Percentiles rank a stretch among this genome's conserved stretches.
These are phyloP conservation scores for Globisporangium nagaii DNA, from an alignment of 352 stramenopile species.

Conservation along the genomic window DNA sequence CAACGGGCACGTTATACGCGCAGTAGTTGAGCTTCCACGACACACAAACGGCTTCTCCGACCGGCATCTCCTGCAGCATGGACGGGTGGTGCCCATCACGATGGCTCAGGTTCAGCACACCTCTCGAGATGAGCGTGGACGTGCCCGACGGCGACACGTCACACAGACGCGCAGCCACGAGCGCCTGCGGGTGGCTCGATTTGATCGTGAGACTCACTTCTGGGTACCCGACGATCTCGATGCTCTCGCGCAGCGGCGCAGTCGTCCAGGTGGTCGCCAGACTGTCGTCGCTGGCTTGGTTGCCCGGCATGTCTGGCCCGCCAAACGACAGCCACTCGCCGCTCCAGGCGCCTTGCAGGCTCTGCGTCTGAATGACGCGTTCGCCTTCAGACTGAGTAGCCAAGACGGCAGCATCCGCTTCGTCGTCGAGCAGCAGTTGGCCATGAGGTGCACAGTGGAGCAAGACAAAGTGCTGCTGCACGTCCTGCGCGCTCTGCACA, in stretches of 20 bases:
- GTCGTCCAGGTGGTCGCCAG: constrained; percentile 30
- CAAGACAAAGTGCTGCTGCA: constrained; percentile 32
- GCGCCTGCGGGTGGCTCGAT: constrained; percentile 28
- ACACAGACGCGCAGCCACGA: constrained; percentile 33
- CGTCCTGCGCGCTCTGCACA: constrained; percentile 19
- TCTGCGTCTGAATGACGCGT: constrained; percentile 18
- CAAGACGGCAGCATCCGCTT: too few species aligned
- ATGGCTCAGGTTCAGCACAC: constrained; percentile 41
- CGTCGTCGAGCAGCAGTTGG: neutral
- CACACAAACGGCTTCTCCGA: constrained; percentile 19
- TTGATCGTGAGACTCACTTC: constrained; percentile 31
- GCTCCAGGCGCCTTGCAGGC: constrained; percentile 38
- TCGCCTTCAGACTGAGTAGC: too few species aligned
- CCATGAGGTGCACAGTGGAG: constrained; percentile 19
- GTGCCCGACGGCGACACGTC: constrained; percentile 37
- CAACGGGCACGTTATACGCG: constrained; percentile 26
- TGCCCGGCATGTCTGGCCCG: constrained; percentile 38
- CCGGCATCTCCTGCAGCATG: constrained; percentile 27
- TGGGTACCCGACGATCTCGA: constrained; percentile 37
- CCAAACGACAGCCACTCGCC: constrained; percentile 51
- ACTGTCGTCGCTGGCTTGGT: constrained; percentile 31
- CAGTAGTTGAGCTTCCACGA: constrained; percentile 38
- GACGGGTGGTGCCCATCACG: constrained; percentile 26
- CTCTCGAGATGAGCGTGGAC: constrained; percentile 37
- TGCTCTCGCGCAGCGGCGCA: constrained; percentile 5